Base-by-base conservation (phyloP, 306 rosid genomes). In the Pyrus bretschneideri region DNA sequence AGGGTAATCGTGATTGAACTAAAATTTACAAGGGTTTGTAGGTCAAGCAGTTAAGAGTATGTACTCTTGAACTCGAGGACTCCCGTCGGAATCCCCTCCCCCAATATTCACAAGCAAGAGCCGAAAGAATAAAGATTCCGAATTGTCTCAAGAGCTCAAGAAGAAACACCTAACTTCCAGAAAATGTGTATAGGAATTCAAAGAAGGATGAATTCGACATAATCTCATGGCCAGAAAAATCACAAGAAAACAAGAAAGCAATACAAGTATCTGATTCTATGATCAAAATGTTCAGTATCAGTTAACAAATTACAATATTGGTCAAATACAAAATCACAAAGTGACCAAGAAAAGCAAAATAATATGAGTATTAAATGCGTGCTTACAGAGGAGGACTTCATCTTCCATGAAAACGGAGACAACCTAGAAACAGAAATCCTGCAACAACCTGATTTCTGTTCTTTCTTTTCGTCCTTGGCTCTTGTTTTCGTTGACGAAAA, bases 361-460 rank as follows among this genome's bases (percentile, higher is more conserved):
- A 38, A 38, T 38, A 38, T 7, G 42, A 38, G 42, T 38, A 7
- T 38, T 38, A 38, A 8, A 54, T 18, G 23, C 31, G 54, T 27
- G 33, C 81, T 77, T 77, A 77, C 81, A 44, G 69, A 59, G 70
- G 71, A 69, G 70, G 71, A n/a, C 75, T 77, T 77, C 81, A 77
- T 77, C 21, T 59, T 77, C 75, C 81, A 77, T 76, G 80, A 57
- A 68, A 57, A 19, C 40, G 29, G 8, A 35, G 66, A 66, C n/a
- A 30, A 70, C 21, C 35, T 38, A 61, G 66, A 61, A 61, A 63
- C 68, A 63, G 68, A 63, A 63, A 63, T 63, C 68, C 30, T 66
- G 27, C 70, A 66, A 64, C 44, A 31, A 66, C 14, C 25, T 4
- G 46, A 33, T 66, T 66, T 66, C 27, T 66, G 46, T 10, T 66